These are phyloP conservation scores for Coemansia sp. DNA, from an alignment of 192 early-diverging fungal genomes.

Conservation along the genomic window DNA sequence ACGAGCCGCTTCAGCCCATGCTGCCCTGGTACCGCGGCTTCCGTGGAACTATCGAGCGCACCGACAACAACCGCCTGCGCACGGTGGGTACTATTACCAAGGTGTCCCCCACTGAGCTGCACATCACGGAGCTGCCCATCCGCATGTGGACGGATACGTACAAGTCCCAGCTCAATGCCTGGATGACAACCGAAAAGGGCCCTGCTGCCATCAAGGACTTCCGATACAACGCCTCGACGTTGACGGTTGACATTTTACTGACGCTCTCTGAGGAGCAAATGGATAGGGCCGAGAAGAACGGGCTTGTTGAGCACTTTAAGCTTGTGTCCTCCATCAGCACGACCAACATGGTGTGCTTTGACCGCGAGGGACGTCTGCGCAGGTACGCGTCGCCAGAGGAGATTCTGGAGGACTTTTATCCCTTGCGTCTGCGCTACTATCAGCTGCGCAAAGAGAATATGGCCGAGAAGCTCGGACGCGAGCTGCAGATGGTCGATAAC, in stretches of 20 bases:
- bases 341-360: slow-evolving; percentile 93
- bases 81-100: slow-evolving; percentile 67
- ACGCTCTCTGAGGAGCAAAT: slow-evolving; percentile 60
- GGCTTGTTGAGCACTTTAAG: slow-evolving; percentile 82
- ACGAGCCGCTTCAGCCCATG: slow-evolving; percentile 68
- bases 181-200: slow-evolving; percentile 71
- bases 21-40: slow-evolving; percentile 95
- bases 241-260: slow-evolving; percentile 44
- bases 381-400: slow-evolving; percentile 74
- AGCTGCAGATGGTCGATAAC: slow-evolving; percentile 72
- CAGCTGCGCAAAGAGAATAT: slow-evolving; percentile 79
- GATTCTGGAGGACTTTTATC: slow-evolving; percentile 86
- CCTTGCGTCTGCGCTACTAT: slow-evolving; percentile 79
- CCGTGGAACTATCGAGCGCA: slow-evolving; percentile 68
- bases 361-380: slow-evolving; percentile 76
- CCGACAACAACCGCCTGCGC: slow-evolving; percentile 57
- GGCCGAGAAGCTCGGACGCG: slow-evolving; percentile 59
- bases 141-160: slow-evolving; percentile 84
- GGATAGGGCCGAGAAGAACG: slow-evolving; percentile 68
- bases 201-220: slow-evolving; percentile 59
- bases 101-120: slow-evolving; percentile 68
- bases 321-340: slow-evolving; percentile 67
- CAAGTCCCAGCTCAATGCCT: slow-evolving; percentile 78
- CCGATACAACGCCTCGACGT: slow-evolving; percentile 51
- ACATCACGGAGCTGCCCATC: slow-evolving; percentile 88